Conservation (phyloP, 495 filamentous ascomycete genomes). For the Penicillium desertorum region DNA sequence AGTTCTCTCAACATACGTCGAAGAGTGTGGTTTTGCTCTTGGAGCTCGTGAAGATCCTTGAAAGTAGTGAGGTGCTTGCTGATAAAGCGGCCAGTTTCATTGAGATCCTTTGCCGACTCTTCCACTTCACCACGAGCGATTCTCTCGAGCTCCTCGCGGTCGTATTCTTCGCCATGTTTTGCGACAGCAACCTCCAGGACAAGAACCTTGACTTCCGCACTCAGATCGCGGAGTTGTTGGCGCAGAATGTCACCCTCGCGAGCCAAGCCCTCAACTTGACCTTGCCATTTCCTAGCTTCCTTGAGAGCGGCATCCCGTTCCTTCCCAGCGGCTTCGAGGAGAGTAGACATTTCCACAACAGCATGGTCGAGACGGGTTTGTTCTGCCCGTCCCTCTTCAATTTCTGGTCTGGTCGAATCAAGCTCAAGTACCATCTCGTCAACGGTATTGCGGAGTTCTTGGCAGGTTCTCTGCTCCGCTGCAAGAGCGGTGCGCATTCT, state of each 20-base stretch:
- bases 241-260: conserved; percentile 77
- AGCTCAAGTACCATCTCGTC: conserved; percentile 74
- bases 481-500: conserved; percentile 59
- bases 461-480: conserved; percentile 65
- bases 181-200: conserved; percentile 75
- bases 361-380: conserved; percentile 59
- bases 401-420: conserved; percentile 59
- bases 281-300: conserved; percentile 69
- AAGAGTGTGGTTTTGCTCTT: conserved; percentile 83
- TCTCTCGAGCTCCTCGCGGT: conserved; percentile 67
- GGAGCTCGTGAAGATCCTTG: conserved; percentile 78
- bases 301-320: conserved; percentile 58
- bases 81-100: conserved; percentile 82
- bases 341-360: conserved; percentile 75
- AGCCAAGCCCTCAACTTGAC: conserved; percentile 63
- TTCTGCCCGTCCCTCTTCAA: conserved; percentile 59
- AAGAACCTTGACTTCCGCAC: conserved; percentile 83
- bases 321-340: conserved; percentile 55
- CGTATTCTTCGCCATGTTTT: conserved; percentile 76
- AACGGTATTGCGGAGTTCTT: conserved; percentile 68
- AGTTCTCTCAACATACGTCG: conserved; percentile 78
- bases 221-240: conserved; percentile 86
- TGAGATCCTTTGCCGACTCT: conserved; percentile 59
- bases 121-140: conserved; percentile 64
- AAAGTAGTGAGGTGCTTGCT: conserved; percentile 78